A percentile compares a stretch with the other conserved stretches of the same genome.
phyloP scores from a whole-genome alignment of 371 early-diverging fungal genomes.

The Mucor indicus region DNA sequence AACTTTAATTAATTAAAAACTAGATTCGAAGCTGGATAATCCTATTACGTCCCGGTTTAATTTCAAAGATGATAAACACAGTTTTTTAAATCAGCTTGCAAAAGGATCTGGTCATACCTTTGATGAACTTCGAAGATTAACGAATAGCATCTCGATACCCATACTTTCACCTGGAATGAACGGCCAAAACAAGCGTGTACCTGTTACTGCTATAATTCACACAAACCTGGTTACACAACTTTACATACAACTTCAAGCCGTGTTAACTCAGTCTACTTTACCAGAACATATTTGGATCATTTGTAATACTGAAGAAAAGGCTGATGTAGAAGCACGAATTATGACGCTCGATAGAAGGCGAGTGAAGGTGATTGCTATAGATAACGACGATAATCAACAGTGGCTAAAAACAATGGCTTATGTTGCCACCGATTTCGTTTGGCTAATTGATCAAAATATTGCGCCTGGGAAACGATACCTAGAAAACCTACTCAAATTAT shows the following conservation, averaged over 20 bases:
- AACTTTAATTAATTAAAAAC: too few species aligned
- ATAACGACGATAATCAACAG: conserved; percentile 9
- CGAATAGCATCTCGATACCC: conserved; percentile 2
- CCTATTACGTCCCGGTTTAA: too few species aligned
- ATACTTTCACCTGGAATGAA: background rate
- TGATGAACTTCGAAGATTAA: conserved; percentile 20
- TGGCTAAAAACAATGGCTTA: conserved; percentile 37
- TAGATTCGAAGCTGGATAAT: too few species aligned
- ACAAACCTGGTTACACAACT: conserved; percentile 28
- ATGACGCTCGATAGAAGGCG: conserved; percentile 23
- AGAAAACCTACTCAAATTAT: conserved; percentile 42
- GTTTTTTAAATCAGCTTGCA: background rate
- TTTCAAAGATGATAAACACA: background rate
- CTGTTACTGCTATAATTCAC: conserved; percentile 50
- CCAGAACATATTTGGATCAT: conserved; percentile 54
- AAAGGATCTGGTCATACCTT: conserved; percentile 20
- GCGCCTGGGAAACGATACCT: conserved; percentile 47
- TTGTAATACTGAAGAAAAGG: conserved; percentile 18
- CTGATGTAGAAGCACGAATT: conserved; percentile 18
- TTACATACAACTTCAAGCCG: conserved; percentile 40
- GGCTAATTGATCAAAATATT: conserved; percentile 46
- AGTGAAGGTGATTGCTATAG: conserved; percentile 31
- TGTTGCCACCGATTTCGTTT: conserved; percentile 44
- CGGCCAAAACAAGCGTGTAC: conserved; percentile 23
- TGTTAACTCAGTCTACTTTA: conserved; percentile 49